Percentiles rank a stretch among this genome's conserved stretches.
phyloP scores from a whole-genome alignment of 495 filamentous ascomycete species.

The Paragyromitra xinjiangensis region DNA sequence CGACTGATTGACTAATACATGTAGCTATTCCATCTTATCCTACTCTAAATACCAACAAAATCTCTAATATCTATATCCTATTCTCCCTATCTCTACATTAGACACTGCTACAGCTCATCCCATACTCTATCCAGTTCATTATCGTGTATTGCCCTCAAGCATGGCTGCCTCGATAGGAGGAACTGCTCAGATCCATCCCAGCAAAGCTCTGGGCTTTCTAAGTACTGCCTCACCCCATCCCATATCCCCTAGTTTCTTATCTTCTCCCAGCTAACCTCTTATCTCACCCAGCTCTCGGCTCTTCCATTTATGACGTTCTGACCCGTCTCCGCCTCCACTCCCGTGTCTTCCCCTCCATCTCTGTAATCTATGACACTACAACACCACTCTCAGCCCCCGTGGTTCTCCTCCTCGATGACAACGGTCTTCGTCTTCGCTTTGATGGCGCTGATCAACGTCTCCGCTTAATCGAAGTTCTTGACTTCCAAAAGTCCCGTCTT shows the following conservation, averaged over 20 bases:
- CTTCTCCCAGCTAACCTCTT: conserved; percentile 25
- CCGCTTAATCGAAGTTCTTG: conserved; percentile 85
- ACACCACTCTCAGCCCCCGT: conserved; percentile 78
- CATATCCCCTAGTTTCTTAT: neutral
- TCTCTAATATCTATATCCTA: neutral
- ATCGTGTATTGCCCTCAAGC: neutral
- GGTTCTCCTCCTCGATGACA: conserved; percentile 75
- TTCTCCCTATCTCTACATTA: neutral
- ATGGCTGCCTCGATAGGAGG: conserved; percentile 59
- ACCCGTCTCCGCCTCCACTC: conserved; percentile 85
- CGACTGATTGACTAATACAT: neutral
- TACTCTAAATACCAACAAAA: neutral
- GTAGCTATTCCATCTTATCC: neutral
- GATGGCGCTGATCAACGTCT: conserved; percentile 93
- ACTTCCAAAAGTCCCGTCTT: conserved; percentile 86
- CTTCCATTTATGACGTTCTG: conserved; percentile 87
- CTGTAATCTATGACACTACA: conserved; percentile 75
- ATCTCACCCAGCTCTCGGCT: conserved; percentile 73
- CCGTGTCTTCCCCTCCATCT: conserved; percentile 79
- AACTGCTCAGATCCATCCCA: conserved; percentile 76
- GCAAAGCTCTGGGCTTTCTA: conserved; percentile 79
- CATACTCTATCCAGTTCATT: neutral
- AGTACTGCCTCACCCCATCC: conserved; percentile 62
- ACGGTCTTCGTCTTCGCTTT: conserved; percentile 89
- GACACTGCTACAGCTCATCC: conserved; percentile 5